Evolutionary conservation across 768 basidiomycete species (phyloP), one percentile per base, ranked within the genome.

Genomic region (Coprinopsis strossmayeri): DNA sequence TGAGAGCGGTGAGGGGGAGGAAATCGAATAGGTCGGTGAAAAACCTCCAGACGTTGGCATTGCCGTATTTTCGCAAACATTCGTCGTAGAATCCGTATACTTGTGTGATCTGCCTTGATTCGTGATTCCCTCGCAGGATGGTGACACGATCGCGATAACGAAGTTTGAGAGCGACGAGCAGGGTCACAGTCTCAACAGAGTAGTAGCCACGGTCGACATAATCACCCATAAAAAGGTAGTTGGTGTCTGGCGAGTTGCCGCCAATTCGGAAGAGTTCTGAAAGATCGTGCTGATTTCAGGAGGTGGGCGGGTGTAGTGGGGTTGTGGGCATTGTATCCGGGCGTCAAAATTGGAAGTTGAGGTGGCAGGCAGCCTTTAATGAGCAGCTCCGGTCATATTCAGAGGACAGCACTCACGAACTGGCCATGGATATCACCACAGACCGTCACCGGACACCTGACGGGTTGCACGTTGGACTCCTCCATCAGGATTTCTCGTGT

Each of bases 41-140:
- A 77, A 84, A 95, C 61, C 95, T 86, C 96, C 96, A 99, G 27
- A 99, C 95, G 63, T 97, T 98, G 61, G 95, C 94, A 71, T 97
- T 98, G 45, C 96, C 96, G 70, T 99, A 99, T 76, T 99, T 99
- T 67, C 96, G 84, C 64, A 97, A 76, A 64, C 96, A 99, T 68
- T 99, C 96, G 74, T 99, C 96, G 68, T 99, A 99, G 64, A 99
- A 99, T 35, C 96, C 96, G 61, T 99, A 99, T 17, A 99, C 96
- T 67, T 99, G 96, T 23, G 96, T 99, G 76, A 99, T 99, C 76
- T 99, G 96, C 61, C 96, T 81, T 57, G 89, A 92, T 70, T 99
- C 96, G 76, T 99, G 96, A 68, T 99, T 98, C 34, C 96, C 96
- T 54, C 96, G 86, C 34, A 99, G 76, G 63, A 99, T 95, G 50